Percentiles rank a stretch among this genome's conserved stretches.
Evolutionary conservation across 228 moss, liverwort and hornwort species (phyloP).

Genomic region (Sphagnum fallax): DNA sequence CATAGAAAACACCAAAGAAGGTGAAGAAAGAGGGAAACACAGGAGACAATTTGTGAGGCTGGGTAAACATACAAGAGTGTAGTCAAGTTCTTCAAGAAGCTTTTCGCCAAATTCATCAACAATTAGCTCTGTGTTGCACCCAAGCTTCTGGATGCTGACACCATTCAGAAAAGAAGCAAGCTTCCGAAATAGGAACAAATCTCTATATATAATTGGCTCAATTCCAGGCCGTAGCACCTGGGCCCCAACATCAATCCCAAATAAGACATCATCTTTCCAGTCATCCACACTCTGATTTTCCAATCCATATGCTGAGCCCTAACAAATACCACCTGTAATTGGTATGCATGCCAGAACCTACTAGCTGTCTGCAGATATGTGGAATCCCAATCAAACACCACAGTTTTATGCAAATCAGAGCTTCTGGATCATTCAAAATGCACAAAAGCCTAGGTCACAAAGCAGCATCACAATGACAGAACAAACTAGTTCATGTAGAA

Average conservation of each 20-base stretch:
- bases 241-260: conserved; percentile 1
- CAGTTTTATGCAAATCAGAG: too few relatives aligned
- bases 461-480: too few relatives aligned
- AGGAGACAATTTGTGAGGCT: not conserved
- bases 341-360: too few relatives aligned
- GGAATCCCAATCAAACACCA: too few relatives aligned
- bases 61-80: conserved; percentile 53
- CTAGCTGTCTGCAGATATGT: too few relatives aligned
- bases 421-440: too few relatives aligned
- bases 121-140: conserved; percentile 87
- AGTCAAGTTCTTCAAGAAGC: conserved; percentile 93
- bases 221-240: conserved; percentile 98
- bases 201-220: conserved; percentile 95
- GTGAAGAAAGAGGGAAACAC: not conserved
- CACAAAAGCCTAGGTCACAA: too few relatives aligned
- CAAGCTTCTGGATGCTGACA: conserved; percentile 75
- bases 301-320: too few relatives aligned
- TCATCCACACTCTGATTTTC: too few relatives aligned
- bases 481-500: too few relatives aligned
- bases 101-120: conserved; percentile 99
- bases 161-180: conserved; percentile 81
- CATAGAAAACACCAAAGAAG: not conserved
- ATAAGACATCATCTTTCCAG: too few relatives aligned
- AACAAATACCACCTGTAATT: too few relatives aligned
- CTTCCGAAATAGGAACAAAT: conserved; percentile 74